Evolutionary conservation across 2,329 filamentous ascomycete genomes (phyloP), one percentile per base, ranked within the genome.

Genomic region (Talaromyces funiculosus): DNA sequence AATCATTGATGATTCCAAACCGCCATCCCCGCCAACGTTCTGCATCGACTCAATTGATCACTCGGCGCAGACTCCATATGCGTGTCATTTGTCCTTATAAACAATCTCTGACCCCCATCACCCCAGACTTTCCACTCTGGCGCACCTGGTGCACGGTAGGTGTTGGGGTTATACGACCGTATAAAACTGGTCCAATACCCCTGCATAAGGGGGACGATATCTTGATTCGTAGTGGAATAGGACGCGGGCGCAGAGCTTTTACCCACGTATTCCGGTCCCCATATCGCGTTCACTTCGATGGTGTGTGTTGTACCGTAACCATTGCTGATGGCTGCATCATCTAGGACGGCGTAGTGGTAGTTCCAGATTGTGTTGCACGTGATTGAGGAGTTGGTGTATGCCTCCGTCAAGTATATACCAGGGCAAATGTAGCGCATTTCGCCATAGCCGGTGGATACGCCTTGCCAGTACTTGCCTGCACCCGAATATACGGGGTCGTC

Each of bases 101-200:
- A 71, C 33, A 83, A 67, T 18, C 80, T 71, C 16, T 73, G 65
- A 60, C 67, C 68, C 2, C 61, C 65, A 35, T 66, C 71, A 1
- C 62, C 70, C 53, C 79, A 85, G 4, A 71, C 69, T 63, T 75
- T 71, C 86, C 85, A 88, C 59, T 72, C 72, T 3, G 83, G 82
- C 45, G 77, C 76, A 0, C 78, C 80, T 0, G 63, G 38, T 45
- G 72, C 64, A 8, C 83, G 78, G 59, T 79, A 73, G 16, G 66
- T 77, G 68, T 92, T 92, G 0, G 89, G 89, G 70, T 92, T 78
- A 38, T 85, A 80, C 0, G 78, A 79, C 26, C 82, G 76, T 62
- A 92, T 85, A 69, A 92, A 92, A 64, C 85, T 89, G 1, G 85
- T 84, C 87, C 88, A 92, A 72, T 91, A 92, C 0, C 79, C 81